Percentiles rank a stretch among this genome's conserved stretches.
phyloP scores from a whole-genome alignment of 352 stramenopile species.

The Pythium aristosporum region DNA sequence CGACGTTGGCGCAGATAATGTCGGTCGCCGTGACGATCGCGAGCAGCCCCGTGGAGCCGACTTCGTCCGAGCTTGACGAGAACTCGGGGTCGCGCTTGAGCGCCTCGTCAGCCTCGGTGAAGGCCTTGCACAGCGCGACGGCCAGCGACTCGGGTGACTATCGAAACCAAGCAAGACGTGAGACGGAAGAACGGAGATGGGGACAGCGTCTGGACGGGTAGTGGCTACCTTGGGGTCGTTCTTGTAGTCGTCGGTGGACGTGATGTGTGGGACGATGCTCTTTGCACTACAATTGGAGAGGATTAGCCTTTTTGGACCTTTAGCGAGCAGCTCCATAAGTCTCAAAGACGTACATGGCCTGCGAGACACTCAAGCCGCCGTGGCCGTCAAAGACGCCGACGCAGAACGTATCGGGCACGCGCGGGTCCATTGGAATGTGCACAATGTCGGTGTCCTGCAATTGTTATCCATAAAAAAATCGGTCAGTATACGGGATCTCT shows the following conservation, averaged over 20 bases:
- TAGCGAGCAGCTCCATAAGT: background rate
- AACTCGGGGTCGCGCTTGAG: conserved; percentile 73
- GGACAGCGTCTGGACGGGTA: background rate
- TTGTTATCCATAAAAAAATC: background rate
- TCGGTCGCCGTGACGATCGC: conserved; percentile 81
- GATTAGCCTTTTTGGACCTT: background rate
- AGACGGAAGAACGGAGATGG: background rate
- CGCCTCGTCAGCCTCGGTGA: conserved; percentile 69
- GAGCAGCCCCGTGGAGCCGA: conserved; percentile 80
- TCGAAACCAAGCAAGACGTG: background rate
- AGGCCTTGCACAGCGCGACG: conserved; percentile 70
- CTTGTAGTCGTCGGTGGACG: conserved; percentile 71
- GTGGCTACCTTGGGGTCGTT: conserved; percentile 49
- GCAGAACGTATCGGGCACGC: conserved; percentile 53
- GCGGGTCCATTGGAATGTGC: conserved; percentile 57
- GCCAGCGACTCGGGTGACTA: conserved; percentile 68
- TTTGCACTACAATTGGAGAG: conserved; percentile 44
- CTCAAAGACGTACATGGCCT: conserved; percentile 50
- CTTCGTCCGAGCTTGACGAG: conserved; percentile 63
- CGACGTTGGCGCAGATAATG: conserved; percentile 81
- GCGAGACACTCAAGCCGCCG: conserved; percentile 64
- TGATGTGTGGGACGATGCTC: conserved; percentile 62
- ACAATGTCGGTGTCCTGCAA: conserved; percentile 74
- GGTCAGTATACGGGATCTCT: background rate
- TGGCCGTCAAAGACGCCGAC: conserved; percentile 87